These are phyloP conservation scores for Didymella pinodella DNA, from an alignment of 2,329 filamentous ascomycete species.

Conservation along the genomic window DNA sequence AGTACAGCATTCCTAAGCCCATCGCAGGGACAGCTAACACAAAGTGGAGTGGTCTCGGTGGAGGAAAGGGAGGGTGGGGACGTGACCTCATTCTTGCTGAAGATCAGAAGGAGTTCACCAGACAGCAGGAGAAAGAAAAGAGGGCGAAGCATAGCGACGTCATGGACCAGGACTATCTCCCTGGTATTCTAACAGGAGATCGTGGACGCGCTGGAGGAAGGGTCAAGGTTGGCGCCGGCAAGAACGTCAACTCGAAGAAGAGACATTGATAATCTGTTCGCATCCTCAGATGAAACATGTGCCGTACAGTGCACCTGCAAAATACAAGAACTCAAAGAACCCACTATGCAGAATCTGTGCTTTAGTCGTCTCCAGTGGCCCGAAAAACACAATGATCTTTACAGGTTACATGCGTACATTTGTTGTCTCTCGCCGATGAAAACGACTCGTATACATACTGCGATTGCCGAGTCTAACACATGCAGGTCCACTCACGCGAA, in stretches of 20 bases:
- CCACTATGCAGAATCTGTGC: neutral
- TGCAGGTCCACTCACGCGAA: constrained; percentile 1
- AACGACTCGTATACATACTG: no score
- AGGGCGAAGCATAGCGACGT: constrained; percentile 77
- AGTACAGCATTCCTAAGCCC: constrained; percentile 92
- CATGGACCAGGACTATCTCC: constrained; percentile 95
- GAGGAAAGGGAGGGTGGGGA: constrained; percentile 89
- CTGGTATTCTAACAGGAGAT: constrained; percentile 82
- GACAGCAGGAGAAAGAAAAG: constrained; percentile 69
- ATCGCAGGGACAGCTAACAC: constrained; percentile 81
- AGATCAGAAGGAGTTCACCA: constrained; percentile 92
- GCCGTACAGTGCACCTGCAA: neutral
- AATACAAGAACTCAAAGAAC: neutral
- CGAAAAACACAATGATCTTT: neutral
- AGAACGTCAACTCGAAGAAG: constrained; percentile 84
- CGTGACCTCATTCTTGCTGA: constrained; percentile 83
- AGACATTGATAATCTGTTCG: constrained; percentile 39
- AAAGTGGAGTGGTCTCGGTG: constrained; percentile 70
- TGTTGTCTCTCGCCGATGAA: no score
- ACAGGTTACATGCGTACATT: neutral
- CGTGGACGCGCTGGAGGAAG: constrained; percentile 70
- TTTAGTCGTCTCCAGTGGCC: neutral
- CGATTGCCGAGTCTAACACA: neutral
- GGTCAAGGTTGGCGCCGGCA: constrained; percentile 83
- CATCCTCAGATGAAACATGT: neutral